phyloP scores from a whole-genome alignment of 1,139 yeast genomes.

The Eremothecium gossypii region DNA sequence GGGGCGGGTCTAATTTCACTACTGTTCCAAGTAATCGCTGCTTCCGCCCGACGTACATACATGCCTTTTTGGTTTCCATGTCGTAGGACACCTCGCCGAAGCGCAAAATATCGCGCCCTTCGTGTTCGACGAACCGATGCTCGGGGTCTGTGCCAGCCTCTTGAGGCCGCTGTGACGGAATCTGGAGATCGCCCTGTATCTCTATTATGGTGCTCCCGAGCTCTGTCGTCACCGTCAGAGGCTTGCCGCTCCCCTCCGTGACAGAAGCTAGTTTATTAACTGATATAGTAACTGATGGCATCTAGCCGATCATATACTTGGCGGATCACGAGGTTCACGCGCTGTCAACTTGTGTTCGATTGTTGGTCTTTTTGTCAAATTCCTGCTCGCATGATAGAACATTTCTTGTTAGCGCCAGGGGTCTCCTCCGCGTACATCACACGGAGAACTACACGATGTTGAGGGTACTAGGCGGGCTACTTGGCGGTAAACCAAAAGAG shows the following conservation, averaged over 20 bases:
- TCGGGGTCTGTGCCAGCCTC: conserved; percentile 27
- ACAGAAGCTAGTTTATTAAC: conserved; percentile 15
- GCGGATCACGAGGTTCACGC: too few species aligned
- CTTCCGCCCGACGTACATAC: conserved; percentile 53
- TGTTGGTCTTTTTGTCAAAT: too few species aligned
- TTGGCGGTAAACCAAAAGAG: conserved; percentile 9
- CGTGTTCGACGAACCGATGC: conserved; percentile 27
- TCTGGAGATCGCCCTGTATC: conserved; percentile 60
- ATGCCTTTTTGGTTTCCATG: conserved; percentile 39
- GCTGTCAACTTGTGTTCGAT: too few species aligned
- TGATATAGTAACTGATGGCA: conserved; percentile 24
- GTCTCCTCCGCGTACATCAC: too few species aligned
- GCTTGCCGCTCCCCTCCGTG: conserved; percentile 1
- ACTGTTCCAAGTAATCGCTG: conserved; percentile 56
- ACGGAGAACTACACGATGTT: conserved; percentile 4
- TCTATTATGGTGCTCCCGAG: conserved; percentile 52
- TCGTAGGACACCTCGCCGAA: conserved; percentile 55
- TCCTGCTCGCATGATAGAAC: too few species aligned
- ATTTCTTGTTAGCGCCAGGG: too few species aligned
- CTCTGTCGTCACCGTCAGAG: conserved; percentile 32
- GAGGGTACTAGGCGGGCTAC: conserved; percentile 6
- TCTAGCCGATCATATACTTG: conserved; percentile 2
- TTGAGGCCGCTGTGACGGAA: conserved; percentile 35
- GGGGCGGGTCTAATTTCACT: conserved; percentile 48
- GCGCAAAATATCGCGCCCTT: conserved; percentile 37